Percentiles rank a stretch among this genome's conserved stretches.
phyloP scores from a whole-genome alignment of 208 protist species.

The Lotmaria passim region DNA sequence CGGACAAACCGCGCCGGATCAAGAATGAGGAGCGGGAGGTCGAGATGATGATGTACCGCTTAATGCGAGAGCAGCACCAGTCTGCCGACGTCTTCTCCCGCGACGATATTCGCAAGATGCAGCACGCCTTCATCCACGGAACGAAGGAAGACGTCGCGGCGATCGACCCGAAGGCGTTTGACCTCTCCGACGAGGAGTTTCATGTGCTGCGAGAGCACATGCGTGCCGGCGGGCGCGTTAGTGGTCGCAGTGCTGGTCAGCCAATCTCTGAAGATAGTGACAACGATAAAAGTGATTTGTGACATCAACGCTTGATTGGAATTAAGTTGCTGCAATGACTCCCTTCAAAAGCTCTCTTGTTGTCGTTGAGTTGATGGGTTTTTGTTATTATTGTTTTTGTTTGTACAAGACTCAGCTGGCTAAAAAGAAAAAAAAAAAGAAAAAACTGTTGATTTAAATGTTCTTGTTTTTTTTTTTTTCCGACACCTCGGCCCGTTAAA shows the following conservation, averaged over 20 bases:
- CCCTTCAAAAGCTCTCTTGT: no score
- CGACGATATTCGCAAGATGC: conserved; percentile 66
- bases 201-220: conserved; percentile 36
- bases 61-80: conserved; percentile 50
- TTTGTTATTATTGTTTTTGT: no score
- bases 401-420: no score
- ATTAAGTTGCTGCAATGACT: no score
- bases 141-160: conserved; percentile 48
- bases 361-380: no score
- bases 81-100: conserved; percentile 64
- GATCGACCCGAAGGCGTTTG: conserved; percentile 59
- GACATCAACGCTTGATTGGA: neutral
- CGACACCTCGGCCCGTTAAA: no score
- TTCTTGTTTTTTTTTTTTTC: no score
- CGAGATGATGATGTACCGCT: conserved; percentile 76
- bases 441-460: neutral
- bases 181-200: conserved; percentile 73
- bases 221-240: conserved; percentile 4
- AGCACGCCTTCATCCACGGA: conserved; percentile 51
- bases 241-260: neutral
- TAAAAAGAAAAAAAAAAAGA: neutral
- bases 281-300: conserved; percentile 22
- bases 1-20: conserved; percentile 35
- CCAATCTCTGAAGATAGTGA: neutral
- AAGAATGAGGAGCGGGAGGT: conserved; percentile 64